Conservation (phyloP, 495 filamentous ascomycete species). For the Aspergillus carlsbadensis region DNA sequence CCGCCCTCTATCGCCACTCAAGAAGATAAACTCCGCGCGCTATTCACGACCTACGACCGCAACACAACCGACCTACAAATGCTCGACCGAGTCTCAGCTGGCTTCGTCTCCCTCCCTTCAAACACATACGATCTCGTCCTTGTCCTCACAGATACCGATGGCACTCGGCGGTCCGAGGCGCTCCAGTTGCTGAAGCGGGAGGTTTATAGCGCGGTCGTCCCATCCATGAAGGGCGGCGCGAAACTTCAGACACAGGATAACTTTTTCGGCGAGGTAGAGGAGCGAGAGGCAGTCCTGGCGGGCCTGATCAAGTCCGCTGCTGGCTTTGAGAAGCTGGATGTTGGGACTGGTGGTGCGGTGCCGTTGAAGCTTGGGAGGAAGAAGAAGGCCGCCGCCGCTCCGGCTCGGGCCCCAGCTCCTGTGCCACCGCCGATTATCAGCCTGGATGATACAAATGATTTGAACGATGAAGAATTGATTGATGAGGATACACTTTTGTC, state of each 20-base stretch:
- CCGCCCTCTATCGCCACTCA: slow-evolving; percentile 73
- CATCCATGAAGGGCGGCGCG: slow-evolving; percentile 69
- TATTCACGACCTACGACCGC: slow-evolving; percentile 66
- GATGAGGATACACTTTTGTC: slow-evolving; percentile 85
- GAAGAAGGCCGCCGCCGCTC: slow-evolving; percentile 38
- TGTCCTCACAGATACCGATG: slow-evolving; percentile 75
- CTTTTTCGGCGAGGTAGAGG: slow-evolving; percentile 44
- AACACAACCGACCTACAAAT: slow-evolving; percentile 86
- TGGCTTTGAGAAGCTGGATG: slow-evolving; percentile 72
- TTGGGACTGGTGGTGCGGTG: slow-evolving; percentile 60
- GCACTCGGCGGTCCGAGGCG: slow-evolving; percentile 56
- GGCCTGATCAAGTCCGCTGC: slow-evolving; percentile 65
- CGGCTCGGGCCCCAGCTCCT: slow-evolving; percentile 1
- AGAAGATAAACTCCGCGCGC: slow-evolving; percentile 56
- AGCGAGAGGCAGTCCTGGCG: slow-evolving; percentile 73
- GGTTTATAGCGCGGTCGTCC: slow-evolving; percentile 65
- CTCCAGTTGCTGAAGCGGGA: slow-evolving; percentile 61
- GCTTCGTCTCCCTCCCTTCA: slow-evolving; percentile 73
- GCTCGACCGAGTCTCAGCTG: slow-evolving; percentile 89
- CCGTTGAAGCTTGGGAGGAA: slow-evolving; percentile 69
- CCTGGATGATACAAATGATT: slow-evolving; percentile 27
- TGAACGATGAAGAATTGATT: slow-evolving; percentile 75
- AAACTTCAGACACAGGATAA: slow-evolving; percentile 69
- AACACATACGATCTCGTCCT: slow-evolving; percentile 81
- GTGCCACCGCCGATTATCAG: slow-evolving; percentile 17